Evolutionary conservation across 805 yeast species (phyloP).

Genomic region (Jamesozyma rosinii): DNA sequence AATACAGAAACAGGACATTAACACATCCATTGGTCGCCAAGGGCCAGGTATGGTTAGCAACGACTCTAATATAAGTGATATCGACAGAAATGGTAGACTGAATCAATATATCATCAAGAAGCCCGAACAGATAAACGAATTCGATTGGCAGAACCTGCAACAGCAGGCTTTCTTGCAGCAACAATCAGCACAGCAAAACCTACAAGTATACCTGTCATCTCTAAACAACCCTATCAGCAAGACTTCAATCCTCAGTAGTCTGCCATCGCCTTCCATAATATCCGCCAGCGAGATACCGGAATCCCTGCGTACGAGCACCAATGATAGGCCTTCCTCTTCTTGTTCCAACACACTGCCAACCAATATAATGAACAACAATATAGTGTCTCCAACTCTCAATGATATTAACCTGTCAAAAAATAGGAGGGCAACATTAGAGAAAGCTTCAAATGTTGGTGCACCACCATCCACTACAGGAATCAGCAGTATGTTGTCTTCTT

Average conservation of each 20-base stretch:
- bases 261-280: background rate
- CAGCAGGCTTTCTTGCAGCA: constrained; percentile 29
- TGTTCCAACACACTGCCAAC: background rate
- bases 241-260: no score
- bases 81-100: background rate
- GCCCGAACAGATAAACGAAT: constrained; percentile 22
- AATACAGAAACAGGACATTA: background rate
- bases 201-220: constrained; percentile 27
- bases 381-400: constrained; percentile 2
- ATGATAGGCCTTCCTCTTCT: background rate
- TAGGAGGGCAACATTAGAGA: background rate
- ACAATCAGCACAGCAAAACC: constrained; percentile 28
- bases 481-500: background rate
- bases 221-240: constrained; percentile 8
- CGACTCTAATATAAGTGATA: constrained; percentile 1
- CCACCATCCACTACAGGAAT: background rate
- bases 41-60: background rate
- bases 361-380: background rate
- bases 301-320: background rate
- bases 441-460: background rate
- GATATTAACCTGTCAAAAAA: background rate
- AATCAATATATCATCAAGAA: constrained; percentile 26
- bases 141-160: constrained; percentile 29
- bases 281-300: background rate
- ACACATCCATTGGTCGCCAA: background rate